Evolutionary conservation across 176 grass and related monocot genomes (phyloP), one percentile per base, ranked within the genome.

Genomic region (Puccinellia tenuiflora): DNA sequence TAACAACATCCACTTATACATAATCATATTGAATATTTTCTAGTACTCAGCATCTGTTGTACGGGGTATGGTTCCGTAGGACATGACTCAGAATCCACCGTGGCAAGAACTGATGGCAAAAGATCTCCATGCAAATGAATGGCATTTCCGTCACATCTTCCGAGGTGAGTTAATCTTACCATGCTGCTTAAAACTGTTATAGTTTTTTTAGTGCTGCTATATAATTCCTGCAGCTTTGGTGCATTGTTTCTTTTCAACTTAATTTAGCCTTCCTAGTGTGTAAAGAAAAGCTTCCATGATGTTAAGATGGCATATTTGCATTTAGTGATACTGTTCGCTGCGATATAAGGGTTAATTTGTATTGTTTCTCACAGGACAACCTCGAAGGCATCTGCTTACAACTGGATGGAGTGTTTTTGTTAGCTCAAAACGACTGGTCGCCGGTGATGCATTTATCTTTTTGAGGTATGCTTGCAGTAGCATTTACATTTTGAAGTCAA

Each of bases 401-500:
- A 97, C 92, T 66, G 92, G 94, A 14, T 97, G 94, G 94, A 97
- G 94, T 88, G 91, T 87, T 78, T 97, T 97, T 75, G 94, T 97
- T 78, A 92, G 90, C 68, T 97, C 92, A 3, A 97, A 97, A 85
- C 74, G 94, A 89, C 82, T 97, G 53, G 94, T 94, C 30, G 94
- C 94, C 4, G 94, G 94, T 51, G 94, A 97, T 17, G 94, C 94
- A 56, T 97, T 97, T 85, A 87, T 97, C 57, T 94, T 97, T 79
- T 64, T 97, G 66, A 94, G 94, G 94, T 97, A 67, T 88, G 56
- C 20, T 22, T 40, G 66, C 34, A 30, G 52, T 66, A 70, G 6
- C 65, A 78, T 59, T 63, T 25, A 2, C 31, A 62, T 33, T 12
- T 69, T 61, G 22, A 76, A 68, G 8, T 33, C 50, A 60, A 21